Evolutionary conservation across 2,329 filamentous ascomycete genomes (phyloP).

Genomic region (Chaetomiaceae sp.): DNA sequence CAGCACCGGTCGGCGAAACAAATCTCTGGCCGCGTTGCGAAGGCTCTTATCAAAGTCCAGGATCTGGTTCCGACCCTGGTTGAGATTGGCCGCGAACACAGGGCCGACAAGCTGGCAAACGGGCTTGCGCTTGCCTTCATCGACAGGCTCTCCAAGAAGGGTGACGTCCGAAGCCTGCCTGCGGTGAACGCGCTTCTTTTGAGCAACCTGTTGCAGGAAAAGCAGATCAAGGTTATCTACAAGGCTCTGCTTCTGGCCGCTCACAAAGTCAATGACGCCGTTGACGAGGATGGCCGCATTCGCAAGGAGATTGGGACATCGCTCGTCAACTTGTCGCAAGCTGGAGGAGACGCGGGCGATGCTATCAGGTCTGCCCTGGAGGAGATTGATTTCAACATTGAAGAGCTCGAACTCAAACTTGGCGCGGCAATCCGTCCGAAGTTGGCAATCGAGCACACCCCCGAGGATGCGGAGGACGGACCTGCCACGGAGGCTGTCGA

Average conservation of each 20-base stretch:
- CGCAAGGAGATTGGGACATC: constrained; percentile 61
- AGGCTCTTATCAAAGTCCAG: constrained; percentile 60
- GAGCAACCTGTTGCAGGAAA: constrained; percentile 55
- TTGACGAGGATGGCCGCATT: constrained; percentile 50
- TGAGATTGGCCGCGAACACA: constrained; percentile 59
- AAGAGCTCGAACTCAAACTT: constrained; percentile 69
- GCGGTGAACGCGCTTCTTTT: constrained; percentile 59
- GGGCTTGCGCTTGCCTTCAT: constrained; percentile 64
- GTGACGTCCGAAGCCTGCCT: constrained; percentile 51
- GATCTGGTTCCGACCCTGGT: constrained; percentile 56
- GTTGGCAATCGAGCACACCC: constrained; percentile 44
- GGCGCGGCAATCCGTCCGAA: constrained; percentile 62
- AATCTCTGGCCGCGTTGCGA: constrained; percentile 65
- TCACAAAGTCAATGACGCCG: constrained; percentile 51
- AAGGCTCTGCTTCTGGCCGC: constrained; percentile 59
- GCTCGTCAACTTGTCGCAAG: constrained; percentile 61
- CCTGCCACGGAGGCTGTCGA: constrained; percentile 28
- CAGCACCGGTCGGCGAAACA: constrained; percentile 69
- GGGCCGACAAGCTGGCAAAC: constrained; percentile 66
- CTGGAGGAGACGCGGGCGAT: constrained; percentile 52
- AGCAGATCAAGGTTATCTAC: constrained; percentile 60
- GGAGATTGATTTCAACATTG: constrained; percentile 65
- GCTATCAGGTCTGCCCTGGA: constrained; percentile 64
- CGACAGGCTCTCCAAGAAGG: constrained; percentile 56
- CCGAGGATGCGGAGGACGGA: constrained; percentile 47